Conservation (phyloP, 2,329 filamentous ascomycete species). For the Aspergillus ochraceoroseus region DNA sequence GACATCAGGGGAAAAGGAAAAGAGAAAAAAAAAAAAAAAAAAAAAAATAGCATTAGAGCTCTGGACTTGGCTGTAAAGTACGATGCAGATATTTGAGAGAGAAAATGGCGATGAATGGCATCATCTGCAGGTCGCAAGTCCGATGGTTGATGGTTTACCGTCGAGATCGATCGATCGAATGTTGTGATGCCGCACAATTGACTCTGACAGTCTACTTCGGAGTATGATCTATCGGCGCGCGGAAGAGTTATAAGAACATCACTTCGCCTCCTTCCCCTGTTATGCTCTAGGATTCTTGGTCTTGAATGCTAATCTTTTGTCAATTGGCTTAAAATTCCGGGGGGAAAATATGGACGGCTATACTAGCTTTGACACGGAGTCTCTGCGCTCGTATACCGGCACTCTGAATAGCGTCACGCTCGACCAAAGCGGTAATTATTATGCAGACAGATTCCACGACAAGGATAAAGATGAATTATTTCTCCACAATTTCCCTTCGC, state of each 20-base stretch:
- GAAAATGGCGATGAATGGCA: background rate
- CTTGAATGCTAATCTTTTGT: no score
- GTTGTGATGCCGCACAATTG: slow-evolving; percentile 2
- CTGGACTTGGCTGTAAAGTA: slow-evolving; percentile 1
- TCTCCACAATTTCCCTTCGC: background rate
- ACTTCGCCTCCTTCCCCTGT: background rate
- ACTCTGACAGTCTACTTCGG: background rate
- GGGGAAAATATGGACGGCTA: slow-evolving; percentile 1
- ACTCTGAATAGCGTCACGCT: slow-evolving; percentile 3
- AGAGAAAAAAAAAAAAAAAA: background rate
- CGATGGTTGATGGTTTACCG: background rate
- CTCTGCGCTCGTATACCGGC: background rate
- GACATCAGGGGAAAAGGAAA: background rate
- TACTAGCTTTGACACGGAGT: slow-evolving; percentile 1
- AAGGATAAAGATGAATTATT: background rate
- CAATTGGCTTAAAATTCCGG: no score
- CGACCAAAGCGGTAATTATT: slow-evolving; percentile 2
- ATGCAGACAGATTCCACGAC: background rate
- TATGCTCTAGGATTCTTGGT: no score
- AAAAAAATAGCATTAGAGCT: background rate
- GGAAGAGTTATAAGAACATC: background rate
- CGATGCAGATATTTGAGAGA: background rate
- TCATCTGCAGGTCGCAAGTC: background rate
- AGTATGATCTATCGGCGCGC: slow-evolving; percentile 1
- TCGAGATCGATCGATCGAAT: slow-evolving; percentile 1